Evolutionary conservation across 2,329 filamentous ascomycete genomes (phyloP).

Genomic region (Cryphonectria naterciae): DNA sequence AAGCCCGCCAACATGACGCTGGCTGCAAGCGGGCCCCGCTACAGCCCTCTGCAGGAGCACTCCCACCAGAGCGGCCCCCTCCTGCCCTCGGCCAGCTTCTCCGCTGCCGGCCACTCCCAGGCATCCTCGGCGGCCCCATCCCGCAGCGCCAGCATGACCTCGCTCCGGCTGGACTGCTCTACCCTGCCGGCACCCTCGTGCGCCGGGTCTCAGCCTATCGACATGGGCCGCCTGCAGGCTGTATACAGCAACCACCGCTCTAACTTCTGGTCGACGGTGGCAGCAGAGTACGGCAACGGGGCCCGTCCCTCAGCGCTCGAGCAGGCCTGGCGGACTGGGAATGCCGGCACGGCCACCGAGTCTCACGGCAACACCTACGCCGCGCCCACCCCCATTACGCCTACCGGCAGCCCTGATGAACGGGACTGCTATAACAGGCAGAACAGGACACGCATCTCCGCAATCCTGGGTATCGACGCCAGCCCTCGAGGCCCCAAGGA

Average conservation of each 20-base stretch:
- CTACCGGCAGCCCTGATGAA: slow-evolving; percentile 56
- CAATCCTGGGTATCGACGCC: slow-evolving; percentile 64
- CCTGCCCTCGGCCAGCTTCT: slow-evolving; percentile 47
- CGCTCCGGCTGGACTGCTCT: slow-evolving; percentile 64
- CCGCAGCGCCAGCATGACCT: slow-evolving; percentile 41
- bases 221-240: slow-evolving; percentile 67
- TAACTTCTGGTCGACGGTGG: slow-evolving; percentile 74
- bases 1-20: slow-evolving; percentile 63
- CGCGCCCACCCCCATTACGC: slow-evolving; percentile 55
- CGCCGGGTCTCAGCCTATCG: slow-evolving; percentile 48
- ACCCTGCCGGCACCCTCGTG: slow-evolving; percentile 45
- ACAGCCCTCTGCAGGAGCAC: slow-evolving; percentile 45
- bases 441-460: slow-evolving; percentile 65
- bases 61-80: slow-evolving; percentile 50
- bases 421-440: slow-evolving; percentile 46
- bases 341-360: slow-evolving; percentile 33
- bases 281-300: slow-evolving; percentile 70
- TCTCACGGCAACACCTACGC: slow-evolving; percentile 38
- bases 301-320: slow-evolving; percentile 67
- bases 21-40: slow-evolving; percentile 42
- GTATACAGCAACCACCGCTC: slow-evolving; percentile 73
- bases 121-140: slow-evolving; percentile 42
- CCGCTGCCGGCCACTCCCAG: slow-evolving; percentile 29
- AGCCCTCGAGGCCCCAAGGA: slow-evolving; percentile 61
- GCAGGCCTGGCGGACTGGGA: slow-evolving; percentile 67